These are phyloP conservation scores for Rhododendron henanense DNA, from an alignment of 148 eudicot species.

Conservation along the genomic window DNA sequence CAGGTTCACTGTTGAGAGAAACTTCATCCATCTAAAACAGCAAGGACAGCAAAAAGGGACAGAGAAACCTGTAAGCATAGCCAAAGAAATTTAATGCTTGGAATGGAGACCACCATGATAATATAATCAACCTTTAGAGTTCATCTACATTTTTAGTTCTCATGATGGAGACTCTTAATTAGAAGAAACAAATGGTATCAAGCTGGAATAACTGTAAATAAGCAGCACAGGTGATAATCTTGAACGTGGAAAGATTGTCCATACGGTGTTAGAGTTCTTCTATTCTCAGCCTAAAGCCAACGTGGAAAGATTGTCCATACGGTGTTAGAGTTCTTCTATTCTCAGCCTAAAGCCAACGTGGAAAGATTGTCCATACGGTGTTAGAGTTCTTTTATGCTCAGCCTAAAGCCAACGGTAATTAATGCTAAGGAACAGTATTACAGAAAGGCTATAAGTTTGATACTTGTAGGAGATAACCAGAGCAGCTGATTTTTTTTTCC, in stretches of 20 bases:
- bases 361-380: background rate
- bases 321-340: background rate
- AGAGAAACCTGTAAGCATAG: background rate
- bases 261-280: background rate
- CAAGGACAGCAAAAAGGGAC: background rate
- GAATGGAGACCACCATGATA: background rate
- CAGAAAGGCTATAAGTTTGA: background rate
- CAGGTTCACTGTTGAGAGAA: conserved; percentile 32
- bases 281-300: background rate
- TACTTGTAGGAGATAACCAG: background rate
- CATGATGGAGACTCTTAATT: background rate
- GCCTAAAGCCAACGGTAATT: background rate
- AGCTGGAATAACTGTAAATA: background rate
- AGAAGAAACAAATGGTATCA: background rate
- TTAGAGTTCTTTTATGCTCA: background rate
- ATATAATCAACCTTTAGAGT: background rate
- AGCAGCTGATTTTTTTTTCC: background rate
- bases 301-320: background rate
- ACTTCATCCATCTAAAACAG: conserved; percentile 31
- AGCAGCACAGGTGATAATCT: background rate
- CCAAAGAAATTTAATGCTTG: background rate
- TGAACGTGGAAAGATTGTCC: background rate
- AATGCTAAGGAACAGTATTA: background rate
- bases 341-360: background rate
- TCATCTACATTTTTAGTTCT: background rate